Conservation (phyloP, 768 basidiomycete genomes). For the Pleurotus eryngii region DNA sequence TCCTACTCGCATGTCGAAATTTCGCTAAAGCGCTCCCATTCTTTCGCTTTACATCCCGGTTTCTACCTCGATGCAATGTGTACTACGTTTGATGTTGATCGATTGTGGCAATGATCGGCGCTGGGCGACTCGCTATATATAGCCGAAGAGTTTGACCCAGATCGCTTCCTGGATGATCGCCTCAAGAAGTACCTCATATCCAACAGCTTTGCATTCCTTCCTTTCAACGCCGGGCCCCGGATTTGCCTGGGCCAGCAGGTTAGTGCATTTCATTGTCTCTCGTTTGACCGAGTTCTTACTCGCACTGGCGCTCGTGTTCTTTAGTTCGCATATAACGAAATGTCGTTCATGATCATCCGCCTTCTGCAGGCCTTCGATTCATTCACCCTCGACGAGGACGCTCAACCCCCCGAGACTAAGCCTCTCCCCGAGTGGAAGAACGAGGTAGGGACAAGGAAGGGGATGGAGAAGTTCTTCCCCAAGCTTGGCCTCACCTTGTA, state of each 20-base stretch:
- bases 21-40: no score
- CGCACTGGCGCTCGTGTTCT: no score
- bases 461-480: conserved; percentile 46
- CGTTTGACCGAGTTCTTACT: no score
- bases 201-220: conserved; percentile 70
- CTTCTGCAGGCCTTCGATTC: conserved; percentile 57
- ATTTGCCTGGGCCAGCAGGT: conserved; percentile 64
- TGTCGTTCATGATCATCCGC: conserved; percentile 62
- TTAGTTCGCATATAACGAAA: conserved; percentile 28
- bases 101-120: no score
- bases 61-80: neutral
- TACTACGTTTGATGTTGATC: neutral
- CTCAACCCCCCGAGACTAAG: conserved; percentile 40
- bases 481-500: conserved; percentile 58
- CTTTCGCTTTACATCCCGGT: neutral
- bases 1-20: no score
- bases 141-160: conserved; percentile 69
- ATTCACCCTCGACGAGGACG: conserved; percentile 42
- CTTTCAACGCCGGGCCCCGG: conserved; percentile 59
- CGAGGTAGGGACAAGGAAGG: conserved; percentile 40
- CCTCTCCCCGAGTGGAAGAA: conserved; percentile 47
- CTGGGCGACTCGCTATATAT: neutral
- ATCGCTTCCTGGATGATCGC: conserved; percentile 65
- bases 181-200: conserved; percentile 57
- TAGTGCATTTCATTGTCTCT: neutral